phyloP scores from a whole-genome alignment of 768 basidiomycete species.

The Kwoniella europaea region DNA sequence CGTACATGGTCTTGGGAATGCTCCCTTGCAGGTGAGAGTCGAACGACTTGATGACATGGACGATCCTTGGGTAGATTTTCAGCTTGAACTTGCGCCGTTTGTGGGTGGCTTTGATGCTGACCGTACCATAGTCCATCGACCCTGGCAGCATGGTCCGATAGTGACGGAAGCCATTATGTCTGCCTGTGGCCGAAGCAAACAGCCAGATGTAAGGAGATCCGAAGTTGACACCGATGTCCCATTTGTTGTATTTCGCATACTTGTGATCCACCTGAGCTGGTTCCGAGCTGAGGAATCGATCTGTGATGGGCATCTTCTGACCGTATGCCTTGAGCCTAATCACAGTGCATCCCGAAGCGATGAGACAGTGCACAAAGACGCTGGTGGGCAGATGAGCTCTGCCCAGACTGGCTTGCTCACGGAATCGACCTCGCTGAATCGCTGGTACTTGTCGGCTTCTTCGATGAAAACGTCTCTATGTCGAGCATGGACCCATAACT shows the following conservation, averaged over 20 bases:
- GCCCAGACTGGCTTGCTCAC: constrained; percentile 23
- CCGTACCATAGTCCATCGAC: too few species aligned
- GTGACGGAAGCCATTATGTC: too few species aligned
- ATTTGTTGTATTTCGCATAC: too few species aligned
- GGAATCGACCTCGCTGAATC: constrained; percentile 10
- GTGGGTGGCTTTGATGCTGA: constrained; percentile 12
- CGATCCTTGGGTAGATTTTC: constrained; percentile 38
- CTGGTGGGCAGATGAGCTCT: constrained; percentile 15
- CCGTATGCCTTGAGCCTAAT: constrained; percentile 34
- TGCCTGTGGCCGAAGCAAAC: too few species aligned
- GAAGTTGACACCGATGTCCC: too few species aligned
- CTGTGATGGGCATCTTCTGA: constrained; percentile 28
- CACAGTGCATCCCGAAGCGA: constrained; percentile 14
- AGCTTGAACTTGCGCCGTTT: constrained; percentile 6
- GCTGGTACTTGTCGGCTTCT: constrained; percentile 14
- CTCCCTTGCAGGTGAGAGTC: constrained; percentile 33
- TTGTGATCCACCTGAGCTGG: constrained; percentile 22
- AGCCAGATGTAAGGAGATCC: too few species aligned
- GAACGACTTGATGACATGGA: constrained; percentile 44
- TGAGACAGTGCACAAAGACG: constrained; percentile 33
- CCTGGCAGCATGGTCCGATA: too few species aligned
- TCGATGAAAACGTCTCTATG: constrained; percentile 20
- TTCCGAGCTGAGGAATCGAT: constrained; percentile 15
- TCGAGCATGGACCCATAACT: constrained; percentile 25
- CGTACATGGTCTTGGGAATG: constrained; percentile 21